These are phyloP conservation scores for Fusarium fracticaudum DNA, from an alignment of 2,329 filamentous ascomycete genomes.

Conservation along the genomic window DNA sequence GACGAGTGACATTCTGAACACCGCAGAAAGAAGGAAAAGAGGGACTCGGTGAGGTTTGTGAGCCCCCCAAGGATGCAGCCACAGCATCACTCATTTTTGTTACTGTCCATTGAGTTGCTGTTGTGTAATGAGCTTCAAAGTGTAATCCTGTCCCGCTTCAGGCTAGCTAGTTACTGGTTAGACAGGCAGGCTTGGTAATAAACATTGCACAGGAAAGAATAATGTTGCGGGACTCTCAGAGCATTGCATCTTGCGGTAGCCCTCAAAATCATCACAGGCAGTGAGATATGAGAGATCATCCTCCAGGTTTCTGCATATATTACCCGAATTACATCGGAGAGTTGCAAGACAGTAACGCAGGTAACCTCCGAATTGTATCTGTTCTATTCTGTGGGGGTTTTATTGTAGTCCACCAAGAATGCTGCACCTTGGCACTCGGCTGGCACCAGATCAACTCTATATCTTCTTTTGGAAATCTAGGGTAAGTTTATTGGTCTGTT, in stretches of 20 bases:
- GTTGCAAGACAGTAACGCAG: neutral
- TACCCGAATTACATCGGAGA: neutral
- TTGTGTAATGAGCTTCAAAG: slow-evolving; percentile 20
- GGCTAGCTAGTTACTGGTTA: slow-evolving; percentile 1
- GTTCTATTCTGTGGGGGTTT: neutral
- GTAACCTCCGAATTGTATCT: neutral
- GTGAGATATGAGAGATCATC: neutral
- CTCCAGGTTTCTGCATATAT: neutral
- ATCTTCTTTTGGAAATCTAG: slow-evolving; percentile 11
- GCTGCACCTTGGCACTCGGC: neutral
- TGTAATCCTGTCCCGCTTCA: neutral
- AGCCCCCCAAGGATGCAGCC: slow-evolving; percentile 26
- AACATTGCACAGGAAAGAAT: neutral
- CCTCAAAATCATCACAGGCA: neutral
- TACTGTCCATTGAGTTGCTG: slow-evolving; percentile 20
- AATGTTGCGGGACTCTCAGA: neutral
- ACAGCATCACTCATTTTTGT: slow-evolving; percentile 28
- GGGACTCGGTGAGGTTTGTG: neutral
- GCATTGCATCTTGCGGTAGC: neutral
- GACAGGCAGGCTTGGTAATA: neutral
- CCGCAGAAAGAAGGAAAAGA: neutral
- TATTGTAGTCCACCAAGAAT: neutral
- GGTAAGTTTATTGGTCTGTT: slow-evolving; percentile 22
- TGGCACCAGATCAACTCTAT: neutral
- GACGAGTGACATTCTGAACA: slow-evolving; percentile 25